Evolutionary conservation across 306 rosid species (phyloP), one percentile per base, ranked within the genome.

Genomic region (Vachellia collinsii): DNA sequence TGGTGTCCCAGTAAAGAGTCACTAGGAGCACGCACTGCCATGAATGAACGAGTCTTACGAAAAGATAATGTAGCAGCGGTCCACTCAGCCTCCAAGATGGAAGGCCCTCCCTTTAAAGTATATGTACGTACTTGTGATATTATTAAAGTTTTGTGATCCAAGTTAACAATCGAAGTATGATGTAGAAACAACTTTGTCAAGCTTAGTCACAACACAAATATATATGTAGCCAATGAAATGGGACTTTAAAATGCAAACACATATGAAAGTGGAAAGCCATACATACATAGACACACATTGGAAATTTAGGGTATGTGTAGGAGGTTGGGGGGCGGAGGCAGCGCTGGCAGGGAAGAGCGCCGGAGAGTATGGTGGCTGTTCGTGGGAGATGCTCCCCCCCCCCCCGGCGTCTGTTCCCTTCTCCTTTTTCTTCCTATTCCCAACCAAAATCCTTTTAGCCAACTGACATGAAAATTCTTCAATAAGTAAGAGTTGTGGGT

Each of bases 381-480:
- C 39, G 12, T 19, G 14, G 46, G 88, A 90, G 96, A 92, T 94
- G 98, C 98, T 25, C 3, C 25, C 3, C 94, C 90, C 85, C 68
- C 82, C 81, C 11, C 29, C 82, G 11, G 19, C 36, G 68, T 56
- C 46, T 16, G 38, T 20, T 37, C 14, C 67, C 8, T 1, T 8
- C 67, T 0, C 3, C 19, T 29, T 2, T 29, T 29, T 29, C 34
- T 29, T 29, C 34, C 1, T 29, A 29, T 29, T 29, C 34, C 34
- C 34, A 29, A 2, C 34, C 1, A 29, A 29, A 29, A 2, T 29
- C 34, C 34, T 29, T 29, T 29, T 29, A 29, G 34, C 34, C 34
- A 29, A 29, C 34, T 29, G 34, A 29, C 34, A 29, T 29, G 34
- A 2, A 29, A 1, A 29, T 29, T 29, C 34, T 29, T 29, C 34